Percentiles rank a stretch among this genome's conserved stretches.
These are phyloP conservation scores for Ammopiptanthus mongolicus DNA, from an alignment of 306 rosid genomes.

Conservation along the genomic window DNA sequence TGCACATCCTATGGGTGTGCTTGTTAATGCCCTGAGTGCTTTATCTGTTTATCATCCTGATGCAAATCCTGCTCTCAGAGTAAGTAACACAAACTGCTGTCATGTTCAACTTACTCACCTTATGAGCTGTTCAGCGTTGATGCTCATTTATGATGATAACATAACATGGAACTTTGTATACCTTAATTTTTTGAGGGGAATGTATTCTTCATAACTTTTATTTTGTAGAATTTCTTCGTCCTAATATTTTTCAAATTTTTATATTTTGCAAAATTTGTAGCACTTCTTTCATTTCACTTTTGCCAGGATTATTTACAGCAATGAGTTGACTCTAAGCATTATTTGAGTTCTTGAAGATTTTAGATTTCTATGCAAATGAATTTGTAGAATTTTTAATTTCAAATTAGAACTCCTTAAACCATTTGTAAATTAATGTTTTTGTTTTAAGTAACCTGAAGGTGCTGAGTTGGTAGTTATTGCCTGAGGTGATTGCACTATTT, in stretches of 20 bases:
- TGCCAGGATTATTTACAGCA: neutral
- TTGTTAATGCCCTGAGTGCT: conserved; percentile 76
- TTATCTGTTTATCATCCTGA: conserved; percentile 87
- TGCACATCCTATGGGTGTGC: conserved; percentile 97
- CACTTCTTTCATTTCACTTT: neutral
- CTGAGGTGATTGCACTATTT: neutral
- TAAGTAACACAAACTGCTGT: conserved; percentile 28
- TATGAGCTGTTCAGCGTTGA: conserved; percentile 1
- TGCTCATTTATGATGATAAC: neutral
- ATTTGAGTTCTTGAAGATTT: neutral
- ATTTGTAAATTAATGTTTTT: neutral
- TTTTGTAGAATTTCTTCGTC: neutral
- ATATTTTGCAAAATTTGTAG: neutral
- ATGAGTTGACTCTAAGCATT: neutral
- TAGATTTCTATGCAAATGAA: neutral
- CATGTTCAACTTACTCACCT: neutral
- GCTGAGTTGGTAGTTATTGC: neutral
- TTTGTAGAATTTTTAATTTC: neutral
- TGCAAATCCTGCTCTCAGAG: conserved; percentile 88
- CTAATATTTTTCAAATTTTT: neutral
- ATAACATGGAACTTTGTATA: neutral
- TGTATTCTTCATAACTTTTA: neutral
- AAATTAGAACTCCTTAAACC: neutral
- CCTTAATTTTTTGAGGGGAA: neutral
- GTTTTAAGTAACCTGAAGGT: neutral